A percentile compares a stretch with the other conserved stretches of the same genome.
Conservation (phyloP, 305 asterid species). For the Stenogyne calaminthoides region DNA sequence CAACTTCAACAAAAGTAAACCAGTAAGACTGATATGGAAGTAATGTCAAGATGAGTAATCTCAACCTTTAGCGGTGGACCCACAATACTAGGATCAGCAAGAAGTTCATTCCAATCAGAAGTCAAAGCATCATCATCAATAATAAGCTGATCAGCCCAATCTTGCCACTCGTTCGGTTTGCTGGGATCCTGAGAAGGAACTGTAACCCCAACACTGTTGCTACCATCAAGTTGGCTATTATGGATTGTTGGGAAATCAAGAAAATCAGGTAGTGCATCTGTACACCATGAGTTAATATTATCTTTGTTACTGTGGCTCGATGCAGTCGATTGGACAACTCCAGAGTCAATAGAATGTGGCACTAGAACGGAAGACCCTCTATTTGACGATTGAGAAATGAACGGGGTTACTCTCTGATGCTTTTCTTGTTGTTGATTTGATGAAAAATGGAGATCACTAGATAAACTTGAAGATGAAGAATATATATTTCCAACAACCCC, state of each 20-base stretch:
- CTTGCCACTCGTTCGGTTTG: slow-evolving; percentile 54
- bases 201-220: slow-evolving; percentile 32
- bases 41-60: slow-evolving; percentile 16
- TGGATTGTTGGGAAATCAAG: slow-evolving; percentile 54
- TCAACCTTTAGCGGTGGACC: slow-evolving; percentile 48
- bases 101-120: slow-evolving; percentile 60
- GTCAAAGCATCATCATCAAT: slow-evolving; percentile 50
- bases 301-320: slow-evolving; percentile 53
- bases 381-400: slow-evolving; percentile 62
- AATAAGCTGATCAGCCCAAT: slow-evolving; percentile 69
- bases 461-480: slow-evolving; percentile 68
- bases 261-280: slow-evolving; percentile 64
- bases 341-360: slow-evolving; percentile 52
- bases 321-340: slow-evolving; percentile 59
- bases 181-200: slow-evolving; percentile 46
- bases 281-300: slow-evolving; percentile 58
- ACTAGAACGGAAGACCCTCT: slow-evolving; percentile 50
- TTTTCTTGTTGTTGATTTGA: slow-evolving; percentile 54
- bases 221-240: slow-evolving; percentile 48
- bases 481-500: slow-evolving; percentile 64
- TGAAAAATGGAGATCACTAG: slow-evolving; percentile 66
- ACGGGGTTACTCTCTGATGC: slow-evolving; percentile 51
- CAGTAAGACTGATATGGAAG: slow-evolving; percentile 5
- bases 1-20: neutral
- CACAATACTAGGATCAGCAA: slow-evolving; percentile 49